Conservation (phyloP, 2,329 filamentous ascomycete genomes). For the Talaromyces sp. region DNA sequence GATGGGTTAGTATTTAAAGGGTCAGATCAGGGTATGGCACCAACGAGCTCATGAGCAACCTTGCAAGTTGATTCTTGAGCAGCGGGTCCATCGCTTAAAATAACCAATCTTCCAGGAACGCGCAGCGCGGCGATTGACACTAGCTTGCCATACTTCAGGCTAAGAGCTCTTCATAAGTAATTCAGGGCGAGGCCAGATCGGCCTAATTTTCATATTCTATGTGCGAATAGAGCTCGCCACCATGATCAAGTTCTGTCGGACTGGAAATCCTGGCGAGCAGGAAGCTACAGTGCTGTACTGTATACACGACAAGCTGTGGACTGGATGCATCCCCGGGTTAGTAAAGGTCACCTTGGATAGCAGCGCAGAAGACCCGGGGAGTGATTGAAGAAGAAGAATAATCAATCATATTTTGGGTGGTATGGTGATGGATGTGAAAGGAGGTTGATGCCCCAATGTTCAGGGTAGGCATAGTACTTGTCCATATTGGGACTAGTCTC, state of each 20-base stretch:
- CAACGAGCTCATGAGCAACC: neutral
- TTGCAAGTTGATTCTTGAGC: neutral
- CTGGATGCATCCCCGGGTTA: too few species aligned
- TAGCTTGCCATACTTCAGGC: neutral
- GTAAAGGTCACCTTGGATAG: too few species aligned
- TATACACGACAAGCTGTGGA: too few species aligned
- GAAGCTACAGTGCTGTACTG: neutral
- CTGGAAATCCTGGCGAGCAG: neutral
- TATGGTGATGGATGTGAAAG: too few species aligned
- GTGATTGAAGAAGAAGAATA: too few species aligned
- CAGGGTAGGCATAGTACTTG: neutral
- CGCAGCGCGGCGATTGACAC: neutral
- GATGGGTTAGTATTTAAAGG: neutral
- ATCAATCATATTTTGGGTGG: too few species aligned
- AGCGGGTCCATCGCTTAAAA: constrained; percentile 3
- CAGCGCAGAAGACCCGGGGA: too few species aligned
- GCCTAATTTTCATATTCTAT: neutral
- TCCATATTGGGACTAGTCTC: neutral
- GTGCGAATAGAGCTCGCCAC: neutral
- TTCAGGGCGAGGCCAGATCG: neutral
- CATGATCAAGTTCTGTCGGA: too few species aligned
- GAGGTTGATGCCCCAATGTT: too few species aligned
- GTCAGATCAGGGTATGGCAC: neutral
- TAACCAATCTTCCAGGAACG: neutral
- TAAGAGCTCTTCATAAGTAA: neutral